Evolutionary conservation across 495 filamentous ascomycete species (phyloP).

Genomic region (Penicillium cinerascens): DNA sequence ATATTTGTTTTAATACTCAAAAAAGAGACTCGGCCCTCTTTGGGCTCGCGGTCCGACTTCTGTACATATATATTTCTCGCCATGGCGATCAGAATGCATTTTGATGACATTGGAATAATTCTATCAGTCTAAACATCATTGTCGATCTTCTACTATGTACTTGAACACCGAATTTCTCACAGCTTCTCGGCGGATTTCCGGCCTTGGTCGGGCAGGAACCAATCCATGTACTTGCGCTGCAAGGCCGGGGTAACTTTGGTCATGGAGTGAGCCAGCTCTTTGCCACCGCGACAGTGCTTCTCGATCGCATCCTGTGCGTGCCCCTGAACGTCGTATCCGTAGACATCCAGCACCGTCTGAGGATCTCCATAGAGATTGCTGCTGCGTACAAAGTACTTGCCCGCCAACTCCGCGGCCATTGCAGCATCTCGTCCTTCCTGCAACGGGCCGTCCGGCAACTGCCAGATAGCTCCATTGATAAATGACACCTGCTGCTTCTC

Average conservation of each 20-base stretch:
- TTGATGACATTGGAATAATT: background rate
- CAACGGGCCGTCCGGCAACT: conserved; percentile 38
- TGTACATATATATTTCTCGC: conserved; percentile 11
- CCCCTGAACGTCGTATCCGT: conserved; percentile 22
- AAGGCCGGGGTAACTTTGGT: background rate
- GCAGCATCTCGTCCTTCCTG: conserved; percentile 34
- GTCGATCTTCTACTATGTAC: background rate
- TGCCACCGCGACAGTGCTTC: conserved; percentile 42
- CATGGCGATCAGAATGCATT: conserved; percentile 11
- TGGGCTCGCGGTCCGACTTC: conserved; percentile 4
- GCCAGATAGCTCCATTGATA: conserved; percentile 34
- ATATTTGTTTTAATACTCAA: conserved; percentile 12
- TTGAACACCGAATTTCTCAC: background rate
- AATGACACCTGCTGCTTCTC: conserved; percentile 29
- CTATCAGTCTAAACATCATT: background rate
- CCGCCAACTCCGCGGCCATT: conserved; percentile 27
- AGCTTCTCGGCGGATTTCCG: background rate
- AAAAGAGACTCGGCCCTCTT: background rate
- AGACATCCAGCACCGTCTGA: conserved; percentile 28
- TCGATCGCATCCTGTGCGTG: conserved; percentile 5
- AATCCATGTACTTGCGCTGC: conserved; percentile 3
- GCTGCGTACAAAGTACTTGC: conserved; percentile 23
- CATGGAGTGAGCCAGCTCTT: conserved; percentile 37
- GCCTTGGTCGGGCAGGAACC: background rate
- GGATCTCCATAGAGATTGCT: conserved; percentile 43